phyloP scores from a whole-genome alignment of 2,329 filamentous ascomycete genomes.

The Acephala macrosclerotiorum region DNA sequence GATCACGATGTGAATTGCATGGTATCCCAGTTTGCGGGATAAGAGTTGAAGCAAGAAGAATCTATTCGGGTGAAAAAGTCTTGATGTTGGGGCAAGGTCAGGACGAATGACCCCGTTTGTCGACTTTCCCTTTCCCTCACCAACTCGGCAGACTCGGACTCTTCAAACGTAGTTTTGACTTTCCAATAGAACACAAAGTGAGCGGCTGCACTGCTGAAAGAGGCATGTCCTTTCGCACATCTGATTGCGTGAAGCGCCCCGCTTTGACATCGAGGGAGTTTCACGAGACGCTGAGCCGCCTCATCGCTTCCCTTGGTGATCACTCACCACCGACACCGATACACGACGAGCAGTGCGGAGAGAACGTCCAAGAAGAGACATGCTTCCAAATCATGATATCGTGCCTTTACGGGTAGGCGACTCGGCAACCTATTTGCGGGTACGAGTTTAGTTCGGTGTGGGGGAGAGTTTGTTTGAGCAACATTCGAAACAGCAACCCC shows the following conservation, averaged over 20 bases:
- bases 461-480: slow-evolving; percentile 10
- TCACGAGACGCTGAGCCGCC: slow-evolving; percentile 15
- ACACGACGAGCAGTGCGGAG: slow-evolving; percentile 6
- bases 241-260: slow-evolving; percentile 19
- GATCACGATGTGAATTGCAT: neutral
- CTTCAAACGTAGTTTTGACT: slow-evolving; percentile 2
- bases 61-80: neutral
- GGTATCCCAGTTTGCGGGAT: neutral
- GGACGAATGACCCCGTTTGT: neutral
- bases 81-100: neutral
- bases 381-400: neutral
- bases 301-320: neutral
- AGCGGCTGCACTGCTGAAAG: slow-evolving; percentile 4
- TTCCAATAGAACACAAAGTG: neutral
- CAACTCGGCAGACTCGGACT: neutral
- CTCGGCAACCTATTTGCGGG: neutral
- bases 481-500: slow-evolving; percentile 9
- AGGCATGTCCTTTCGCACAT: slow-evolving; percentile 3
- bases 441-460: neutral
- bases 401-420: neutral
- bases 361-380: neutral
- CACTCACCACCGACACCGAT: slow-evolving; percentile 4
- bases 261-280: slow-evolving; percentile 5
- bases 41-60: neutral
- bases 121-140: neutral